These are phyloP conservation scores for Haberlea rhodopensis DNA, from an alignment of 257 asterid species.

Conservation along the genomic window DNA sequence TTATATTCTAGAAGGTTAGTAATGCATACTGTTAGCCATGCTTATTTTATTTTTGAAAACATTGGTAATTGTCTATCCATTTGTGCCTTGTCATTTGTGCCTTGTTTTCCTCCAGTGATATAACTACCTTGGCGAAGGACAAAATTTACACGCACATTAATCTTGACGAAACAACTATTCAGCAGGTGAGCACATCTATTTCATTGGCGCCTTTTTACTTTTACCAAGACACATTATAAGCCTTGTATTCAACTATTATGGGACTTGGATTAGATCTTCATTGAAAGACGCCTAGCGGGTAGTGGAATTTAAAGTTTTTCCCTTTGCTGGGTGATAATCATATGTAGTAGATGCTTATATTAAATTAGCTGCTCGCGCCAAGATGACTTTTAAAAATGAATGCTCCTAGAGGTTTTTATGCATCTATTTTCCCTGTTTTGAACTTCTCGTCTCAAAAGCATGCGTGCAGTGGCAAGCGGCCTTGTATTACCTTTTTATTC, in stretches of 20 bases:
- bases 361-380: no score
- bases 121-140: constrained; percentile 91
- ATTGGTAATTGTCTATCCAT: constrained; percentile 6
- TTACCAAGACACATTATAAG: neutral
- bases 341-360: no score
- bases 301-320: neutral
- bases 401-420: neutral
- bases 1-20: constrained; percentile 83
- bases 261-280: constrained; percentile 11
- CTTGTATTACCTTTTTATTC: neutral
- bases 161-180: constrained; percentile 81
- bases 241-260: neutral
- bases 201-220: constrained; percentile 15
- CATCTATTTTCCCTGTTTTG: neutral
- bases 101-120: constrained; percentile 64
- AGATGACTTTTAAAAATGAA: neutral
- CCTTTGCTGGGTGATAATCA: no score
- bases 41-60: constrained; percentile 3
- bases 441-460: neutral
- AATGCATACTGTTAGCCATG: constrained; percentile 12
- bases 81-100: no score
- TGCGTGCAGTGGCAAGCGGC: neutral
- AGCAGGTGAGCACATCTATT: constrained; percentile 49
- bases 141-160: constrained; percentile 66
- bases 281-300: neutral